Percentiles rank a stretch among this genome's conserved stretches.
Evolutionary conservation across 164 flowering plant species (phyloP).

Genomic region (Platanus orientalis): DNA sequence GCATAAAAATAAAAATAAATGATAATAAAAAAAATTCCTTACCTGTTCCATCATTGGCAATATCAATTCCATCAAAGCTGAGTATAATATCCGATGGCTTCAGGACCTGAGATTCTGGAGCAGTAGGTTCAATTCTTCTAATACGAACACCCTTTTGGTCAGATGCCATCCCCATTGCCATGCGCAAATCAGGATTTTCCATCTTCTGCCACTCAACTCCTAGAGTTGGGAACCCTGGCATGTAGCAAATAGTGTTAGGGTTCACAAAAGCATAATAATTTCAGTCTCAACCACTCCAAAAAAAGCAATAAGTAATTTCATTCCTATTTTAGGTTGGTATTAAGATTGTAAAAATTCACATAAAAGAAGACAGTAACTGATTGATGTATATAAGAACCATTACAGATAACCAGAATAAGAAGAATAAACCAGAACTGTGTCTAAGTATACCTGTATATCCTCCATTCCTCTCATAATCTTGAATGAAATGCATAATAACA

Average conservation of each 20-base stretch:
- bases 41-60: conserved; percentile 99
- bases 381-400: not conserved
- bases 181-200: conserved; percentile 96
- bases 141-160: conserved; percentile 94
- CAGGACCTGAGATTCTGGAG: conserved; percentile 75
- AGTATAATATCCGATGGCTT: conserved; percentile 87
- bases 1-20: too few species aligned
- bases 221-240: conserved; percentile 83
- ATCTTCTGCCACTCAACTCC: conserved; percentile 99
- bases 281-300: not conserved
- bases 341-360: not conserved
- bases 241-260: not conserved
- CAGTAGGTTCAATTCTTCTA: conserved; percentile 83
- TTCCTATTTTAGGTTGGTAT: not conserved
- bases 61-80: conserved; percentile 84
- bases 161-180: conserved; percentile 82
- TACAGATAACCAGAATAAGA: not conserved
- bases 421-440: not conserved
- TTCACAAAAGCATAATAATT: not conserved
- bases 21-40: conserved; percentile 14
- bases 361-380: not conserved
- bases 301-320: too few species aligned
- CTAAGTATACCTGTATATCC: conserved; percentile 72
- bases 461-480: conserved; percentile 89
- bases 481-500: conserved; percentile 86